phyloP scores from a whole-genome alignment of 2,329 filamentous ascomycete species.

The Penicillium corylophilum region DNA sequence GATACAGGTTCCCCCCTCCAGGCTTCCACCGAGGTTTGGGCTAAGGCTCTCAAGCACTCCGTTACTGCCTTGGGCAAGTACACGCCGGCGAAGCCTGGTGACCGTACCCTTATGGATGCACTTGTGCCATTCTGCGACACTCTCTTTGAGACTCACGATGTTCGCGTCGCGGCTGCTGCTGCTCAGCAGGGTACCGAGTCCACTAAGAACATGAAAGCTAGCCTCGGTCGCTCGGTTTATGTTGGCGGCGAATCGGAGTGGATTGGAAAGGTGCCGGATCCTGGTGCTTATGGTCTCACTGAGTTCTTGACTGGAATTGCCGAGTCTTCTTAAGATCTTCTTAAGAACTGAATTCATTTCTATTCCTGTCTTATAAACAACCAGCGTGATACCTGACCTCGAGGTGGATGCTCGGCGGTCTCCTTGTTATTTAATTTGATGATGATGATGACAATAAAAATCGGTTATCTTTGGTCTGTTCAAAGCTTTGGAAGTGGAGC shows the following conservation, averaged over 20 bases:
- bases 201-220: conserved; percentile 91
- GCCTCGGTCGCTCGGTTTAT: conserved; percentile 79
- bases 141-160: conserved; percentile 63
- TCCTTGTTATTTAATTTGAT: conserved; percentile 21
- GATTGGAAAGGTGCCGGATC: conserved; percentile 73
- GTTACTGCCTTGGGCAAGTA: conserved; percentile 73
- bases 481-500: not conserved
- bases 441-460: conserved; percentile 15
- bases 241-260: conserved; percentile 65
- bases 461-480: not conserved
- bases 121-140: conserved; percentile 81
- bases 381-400: conserved; percentile 21
- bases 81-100: conserved; percentile 84
- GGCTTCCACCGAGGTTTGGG: conserved; percentile 57
- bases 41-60: conserved; percentile 68
- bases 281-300: conserved; percentile 74
- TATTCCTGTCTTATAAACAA: conserved; percentile 28
- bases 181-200: conserved; percentile 73
- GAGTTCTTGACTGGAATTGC: conserved; percentile 80
- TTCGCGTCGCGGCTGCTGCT: conserved; percentile 72
- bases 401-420: not conserved
- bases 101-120: conserved; percentile 87
- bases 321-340: conserved; percentile 46
- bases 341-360: conserved; percentile 18
- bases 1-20: conserved; percentile 45